Percentiles rank a stretch among this genome's conserved stretches.
phyloP scores from a whole-genome alignment of 257 asterid species.

The Lycium ferocissimum region DNA sequence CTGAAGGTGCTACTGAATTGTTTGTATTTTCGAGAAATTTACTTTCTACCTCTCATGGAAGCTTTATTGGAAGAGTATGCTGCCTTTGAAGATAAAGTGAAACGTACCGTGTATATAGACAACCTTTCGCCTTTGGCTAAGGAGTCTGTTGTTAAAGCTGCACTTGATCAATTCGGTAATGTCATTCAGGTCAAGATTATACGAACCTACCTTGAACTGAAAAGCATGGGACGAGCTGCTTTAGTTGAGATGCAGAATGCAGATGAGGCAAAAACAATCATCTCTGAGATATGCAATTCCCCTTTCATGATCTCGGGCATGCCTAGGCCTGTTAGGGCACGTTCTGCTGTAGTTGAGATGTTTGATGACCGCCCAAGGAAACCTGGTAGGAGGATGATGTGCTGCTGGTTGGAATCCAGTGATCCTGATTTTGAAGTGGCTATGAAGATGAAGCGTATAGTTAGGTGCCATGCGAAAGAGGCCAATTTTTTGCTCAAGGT shows the following conservation, averaged over 20 bases:
- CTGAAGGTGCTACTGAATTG: neutral
- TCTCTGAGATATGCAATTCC: conserved; percentile 20
- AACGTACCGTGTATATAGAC: neutral
- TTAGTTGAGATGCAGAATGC: conserved; percentile 25
- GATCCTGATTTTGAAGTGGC: conserved; percentile 30
- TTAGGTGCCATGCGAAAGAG: conserved; percentile 22
- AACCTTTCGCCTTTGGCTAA: conserved; percentile 28
- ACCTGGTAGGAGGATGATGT: conserved; percentile 26
- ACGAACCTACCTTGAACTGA: conserved; percentile 17
- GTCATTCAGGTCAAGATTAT: neutral
- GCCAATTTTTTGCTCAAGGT: conserved; percentile 25
- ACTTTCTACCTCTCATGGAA: conserved; percentile 26
- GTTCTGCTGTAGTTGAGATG: conserved; percentile 23
- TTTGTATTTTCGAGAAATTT: neutral
- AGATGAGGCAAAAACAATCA: conserved; percentile 24
- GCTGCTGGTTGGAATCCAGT: conserved; percentile 12
- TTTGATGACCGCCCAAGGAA: conserved; percentile 22
- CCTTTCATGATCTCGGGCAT: conserved; percentile 33
- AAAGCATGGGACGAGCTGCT: neutral
- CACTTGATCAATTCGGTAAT: conserved; percentile 23
- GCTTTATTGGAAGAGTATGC: conserved; percentile 22
- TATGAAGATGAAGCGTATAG: conserved; percentile 18
- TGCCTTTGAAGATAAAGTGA: conserved; percentile 16
- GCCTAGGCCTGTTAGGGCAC: conserved; percentile 33
- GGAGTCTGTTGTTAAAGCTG: conserved; percentile 14